phyloP scores from a whole-genome alignment of 106 monocot genomes.

The Apostasia ramifera region DNA sequence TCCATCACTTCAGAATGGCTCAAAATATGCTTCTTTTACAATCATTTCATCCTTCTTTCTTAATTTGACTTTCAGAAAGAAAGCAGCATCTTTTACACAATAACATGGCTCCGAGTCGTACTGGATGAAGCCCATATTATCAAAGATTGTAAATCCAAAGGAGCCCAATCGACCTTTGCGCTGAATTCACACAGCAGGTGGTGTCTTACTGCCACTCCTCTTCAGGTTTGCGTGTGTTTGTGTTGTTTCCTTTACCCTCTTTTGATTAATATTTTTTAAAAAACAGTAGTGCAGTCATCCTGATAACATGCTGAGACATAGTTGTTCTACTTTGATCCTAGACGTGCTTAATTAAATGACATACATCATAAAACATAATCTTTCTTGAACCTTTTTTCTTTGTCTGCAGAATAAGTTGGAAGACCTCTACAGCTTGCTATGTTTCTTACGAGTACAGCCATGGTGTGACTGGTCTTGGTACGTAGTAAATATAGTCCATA shows the following conservation, averaged over 20 bases:
- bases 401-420: constrained; percentile 79
- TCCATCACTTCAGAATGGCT: background rate
- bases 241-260: background rate
- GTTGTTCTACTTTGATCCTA: no score
- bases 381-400: background rate
- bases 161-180: constrained; percentile 62
- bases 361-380: no score
- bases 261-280: background rate
- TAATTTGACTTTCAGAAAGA: constrained; percentile 15
- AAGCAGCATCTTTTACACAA: constrained; percentile 60
- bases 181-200: constrained; percentile 62
- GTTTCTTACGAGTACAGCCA: constrained; percentile 81
- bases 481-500: background rate
- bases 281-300: background rate
- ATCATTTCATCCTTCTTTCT: background rate
- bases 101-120: constrained; percentile 80
- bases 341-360: no score
- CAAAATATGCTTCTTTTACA: no score
- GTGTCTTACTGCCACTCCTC: constrained; percentile 90
- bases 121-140: constrained; percentile 91
- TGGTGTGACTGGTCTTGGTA: constrained; percentile 87
- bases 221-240: constrained; percentile 42
- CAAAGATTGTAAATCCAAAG: constrained; percentile 63
- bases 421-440: constrained; percentile 88
- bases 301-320: background rate